phyloP scores from a whole-genome alignment of 2,329 filamentous ascomycete species.

The Cryphonectria parasitica region DNA sequence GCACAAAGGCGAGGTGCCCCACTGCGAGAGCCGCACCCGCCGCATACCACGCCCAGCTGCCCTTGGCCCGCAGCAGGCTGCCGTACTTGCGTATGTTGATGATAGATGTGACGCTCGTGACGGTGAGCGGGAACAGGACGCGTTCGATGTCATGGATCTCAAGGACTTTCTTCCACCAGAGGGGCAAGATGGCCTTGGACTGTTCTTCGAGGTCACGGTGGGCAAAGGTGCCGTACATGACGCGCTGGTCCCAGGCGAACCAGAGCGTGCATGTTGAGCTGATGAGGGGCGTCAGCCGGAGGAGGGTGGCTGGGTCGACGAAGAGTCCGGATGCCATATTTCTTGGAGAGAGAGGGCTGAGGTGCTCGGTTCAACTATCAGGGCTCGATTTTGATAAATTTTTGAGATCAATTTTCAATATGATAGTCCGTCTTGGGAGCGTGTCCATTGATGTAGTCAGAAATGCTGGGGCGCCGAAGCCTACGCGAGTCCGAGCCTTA shows the following conservation, averaged over 20 bases:
- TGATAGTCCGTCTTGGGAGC: too few species aligned
- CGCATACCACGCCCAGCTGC: conserved; percentile 37
- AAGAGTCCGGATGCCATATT: conserved; percentile 32
- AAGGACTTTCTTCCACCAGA: conserved; percentile 36
- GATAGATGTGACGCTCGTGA: conserved; percentile 36
- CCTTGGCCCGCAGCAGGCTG: conserved; percentile 7
- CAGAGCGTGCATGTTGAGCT: conserved; percentile 37
- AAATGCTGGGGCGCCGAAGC: neutral
- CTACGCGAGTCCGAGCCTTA: neutral
- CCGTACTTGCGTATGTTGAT: conserved; percentile 34
- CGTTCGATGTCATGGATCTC: conserved; percentile 26
- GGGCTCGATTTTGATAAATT: neutral
- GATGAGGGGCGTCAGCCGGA: conserved; percentile 38
- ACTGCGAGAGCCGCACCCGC: conserved; percentile 37
- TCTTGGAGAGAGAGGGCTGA: too few species aligned
- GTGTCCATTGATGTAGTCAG: neutral
- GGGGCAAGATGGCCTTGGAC: conserved; percentile 32
- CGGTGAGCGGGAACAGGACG: conserved; percentile 36
- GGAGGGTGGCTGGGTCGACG: conserved; percentile 31
- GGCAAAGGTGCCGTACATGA: conserved; percentile 29
- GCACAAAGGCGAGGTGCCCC: conserved; percentile 40
- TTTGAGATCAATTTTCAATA: too few species aligned
- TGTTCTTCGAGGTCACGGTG: conserved; percentile 19
- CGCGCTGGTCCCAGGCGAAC: conserved; percentile 34
- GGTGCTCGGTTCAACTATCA: neutral